Conservation (phyloP, 2,329 filamentous ascomycete genomes). For the Aspergillus tamarii region DNA sequence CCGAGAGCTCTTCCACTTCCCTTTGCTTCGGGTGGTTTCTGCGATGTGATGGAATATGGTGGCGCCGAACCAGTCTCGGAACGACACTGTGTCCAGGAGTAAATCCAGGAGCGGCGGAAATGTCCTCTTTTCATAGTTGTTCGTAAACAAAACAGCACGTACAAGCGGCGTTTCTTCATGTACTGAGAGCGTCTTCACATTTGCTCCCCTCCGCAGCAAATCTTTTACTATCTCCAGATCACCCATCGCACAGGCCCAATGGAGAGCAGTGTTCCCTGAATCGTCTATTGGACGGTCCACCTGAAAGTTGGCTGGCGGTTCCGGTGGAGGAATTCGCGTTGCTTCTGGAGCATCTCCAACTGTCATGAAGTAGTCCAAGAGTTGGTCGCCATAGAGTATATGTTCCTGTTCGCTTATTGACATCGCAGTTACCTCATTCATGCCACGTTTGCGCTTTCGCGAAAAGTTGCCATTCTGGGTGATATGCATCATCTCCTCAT, state of each 20-base stretch:
- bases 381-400: slow-evolving; percentile 85
- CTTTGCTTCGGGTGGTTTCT: slow-evolving; percentile 80
- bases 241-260: slow-evolving; percentile 98
- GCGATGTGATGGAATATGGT: slow-evolving; percentile 96
- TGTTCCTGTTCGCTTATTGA: slow-evolving; percentile 77
- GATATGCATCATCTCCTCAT: slow-evolving; percentile 76
- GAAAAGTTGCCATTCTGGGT: slow-evolving; percentile 61
- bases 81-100: slow-evolving; percentile 78
- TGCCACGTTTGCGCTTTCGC: slow-evolving; percentile 77
- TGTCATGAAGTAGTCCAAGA: slow-evolving; percentile 94
- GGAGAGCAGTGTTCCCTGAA: slow-evolving; percentile 87
- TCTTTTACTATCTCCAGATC: slow-evolving; percentile 90
- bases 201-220: slow-evolving; percentile 78
- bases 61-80: slow-evolving; percentile 76
- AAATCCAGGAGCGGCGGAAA: slow-evolving; percentile 85
- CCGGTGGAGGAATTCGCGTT: slow-evolving; percentile 62
- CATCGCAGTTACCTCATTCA: slow-evolving; percentile 61
- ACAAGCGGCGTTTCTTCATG: slow-evolving; percentile 88
- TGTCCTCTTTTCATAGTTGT: slow-evolving; percentile 91
- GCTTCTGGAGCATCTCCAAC: slow-evolving; percentile 74
- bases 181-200: slow-evolving; percentile 69
- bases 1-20: slow-evolving; percentile 83
- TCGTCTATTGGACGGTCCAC: slow-evolving; percentile 92
- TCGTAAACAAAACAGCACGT: slow-evolving; percentile 92
- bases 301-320: slow-evolving; percentile 83